Conservation (phyloP, 192 early-diverging fungal species). For the Coemansia sp. region DNA sequence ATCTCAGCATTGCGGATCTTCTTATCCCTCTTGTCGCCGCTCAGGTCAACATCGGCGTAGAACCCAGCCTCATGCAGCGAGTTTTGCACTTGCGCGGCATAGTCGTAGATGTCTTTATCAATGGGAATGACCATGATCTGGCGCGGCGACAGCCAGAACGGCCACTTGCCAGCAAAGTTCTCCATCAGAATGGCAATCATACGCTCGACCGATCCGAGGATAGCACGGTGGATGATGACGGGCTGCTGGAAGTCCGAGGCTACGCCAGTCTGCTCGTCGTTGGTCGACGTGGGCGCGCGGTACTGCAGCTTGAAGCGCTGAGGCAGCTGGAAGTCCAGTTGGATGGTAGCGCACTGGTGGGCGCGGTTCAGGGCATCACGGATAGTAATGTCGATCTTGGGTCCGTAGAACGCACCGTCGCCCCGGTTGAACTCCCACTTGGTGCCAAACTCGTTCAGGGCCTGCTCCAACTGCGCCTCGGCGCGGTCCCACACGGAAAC, state of each 20-base stretch:
- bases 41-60: constrained; percentile 82
- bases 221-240: constrained; percentile 98
- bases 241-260: constrained; percentile 68
- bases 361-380: constrained; percentile 87
- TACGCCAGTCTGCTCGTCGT: constrained; percentile 20
- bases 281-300: constrained; percentile 64
- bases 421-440: constrained; percentile 89
- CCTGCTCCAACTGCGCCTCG: constrained; percentile 74
- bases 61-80: constrained; percentile 72
- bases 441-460: constrained; percentile 76
- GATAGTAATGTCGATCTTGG: constrained; percentile 98
- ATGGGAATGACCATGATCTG: constrained; percentile 92
- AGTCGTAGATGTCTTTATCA: constrained; percentile 71
- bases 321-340: constrained; percentile 98
- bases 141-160: constrained; percentile 96
- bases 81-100: constrained; percentile 74
- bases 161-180: constrained; percentile 96
- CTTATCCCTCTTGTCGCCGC: constrained; percentile 89
- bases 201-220: constrained; percentile 95
- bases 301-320: constrained; percentile 91
- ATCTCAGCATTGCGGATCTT: constrained; percentile 97
- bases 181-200: constrained; percentile 95
- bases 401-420: constrained; percentile 99
- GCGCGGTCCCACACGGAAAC: constrained; percentile 90
- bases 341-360: constrained; percentile 97